These are phyloP conservation scores for Talaromyces verruculosus DNA, from an alignment of 2,329 filamentous ascomycete species.

Conservation along the genomic window DNA sequence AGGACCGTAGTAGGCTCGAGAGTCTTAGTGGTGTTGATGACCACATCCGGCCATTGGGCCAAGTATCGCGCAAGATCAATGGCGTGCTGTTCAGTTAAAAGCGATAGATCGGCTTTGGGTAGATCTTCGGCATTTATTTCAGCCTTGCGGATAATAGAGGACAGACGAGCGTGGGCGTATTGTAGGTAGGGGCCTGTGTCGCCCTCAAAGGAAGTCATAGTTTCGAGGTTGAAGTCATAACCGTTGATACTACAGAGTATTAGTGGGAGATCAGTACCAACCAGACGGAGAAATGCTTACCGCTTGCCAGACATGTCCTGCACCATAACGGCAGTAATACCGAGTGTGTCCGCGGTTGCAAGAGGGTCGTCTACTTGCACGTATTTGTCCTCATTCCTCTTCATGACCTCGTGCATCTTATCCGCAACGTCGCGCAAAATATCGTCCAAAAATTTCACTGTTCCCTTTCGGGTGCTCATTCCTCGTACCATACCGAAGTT, in stretches of 20 bases:
- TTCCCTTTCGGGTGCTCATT: constrained; percentile 66
- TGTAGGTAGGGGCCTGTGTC: constrained; percentile 66
- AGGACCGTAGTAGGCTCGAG: constrained; percentile 68
- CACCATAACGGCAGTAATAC: constrained; percentile 94
- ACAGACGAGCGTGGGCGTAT: constrained; percentile 62
- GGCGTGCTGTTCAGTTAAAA: constrained; percentile 63
- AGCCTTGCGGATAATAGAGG: constrained; percentile 60
- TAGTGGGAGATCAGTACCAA: constrained; percentile 26
- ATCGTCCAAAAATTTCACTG: constrained; percentile 71
- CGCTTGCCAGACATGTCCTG: constrained; percentile 97
- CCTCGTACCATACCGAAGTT: constrained; percentile 67
- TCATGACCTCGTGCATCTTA: constrained; percentile 98
- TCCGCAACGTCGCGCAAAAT: constrained; percentile 79
- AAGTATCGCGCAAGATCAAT: constrained; percentile 62
- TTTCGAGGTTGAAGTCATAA: constrained; percentile 65
- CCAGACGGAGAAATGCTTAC: constrained; percentile 44
- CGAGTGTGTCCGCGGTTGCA: constrained; percentile 79
- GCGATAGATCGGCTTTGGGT: constrained; percentile 55
- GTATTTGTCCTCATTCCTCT: constrained; percentile 86
- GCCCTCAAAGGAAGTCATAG: constrained; percentile 66
- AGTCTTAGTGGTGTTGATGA: constrained; percentile 62
- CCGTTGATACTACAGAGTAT: constrained; percentile 56
- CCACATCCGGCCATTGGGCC: constrained; percentile 64
- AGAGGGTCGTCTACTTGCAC: constrained; percentile 81
- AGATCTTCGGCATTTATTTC: constrained; percentile 51